Conservation (phyloP, 2,329 filamentous ascomycete genomes). For the Fonsecaea nubica region DNA sequence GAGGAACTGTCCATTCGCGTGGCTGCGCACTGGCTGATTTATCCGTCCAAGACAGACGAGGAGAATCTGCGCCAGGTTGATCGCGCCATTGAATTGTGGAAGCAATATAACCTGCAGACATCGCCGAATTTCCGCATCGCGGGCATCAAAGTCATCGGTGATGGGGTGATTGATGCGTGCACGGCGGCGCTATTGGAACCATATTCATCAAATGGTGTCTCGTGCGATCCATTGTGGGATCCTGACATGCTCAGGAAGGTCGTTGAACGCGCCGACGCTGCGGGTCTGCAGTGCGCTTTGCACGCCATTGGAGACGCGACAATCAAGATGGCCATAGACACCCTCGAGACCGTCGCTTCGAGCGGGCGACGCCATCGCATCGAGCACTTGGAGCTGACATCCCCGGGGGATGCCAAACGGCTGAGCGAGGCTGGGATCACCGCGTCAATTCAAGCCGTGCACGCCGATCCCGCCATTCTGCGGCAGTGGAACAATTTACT, state of each 20-base stretch:
- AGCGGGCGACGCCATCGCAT: slow-evolving; percentile 56
- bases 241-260: slow-evolving; percentile 51
- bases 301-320: slow-evolving; percentile 61
- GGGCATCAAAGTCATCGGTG: slow-evolving; percentile 59
- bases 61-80: slow-evolving; percentile 53
- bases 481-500: slow-evolving; percentile 57
- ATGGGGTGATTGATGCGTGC: slow-evolving; percentile 60
- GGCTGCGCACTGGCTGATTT: slow-evolving; percentile 58
- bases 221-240: slow-evolving; percentile 57
- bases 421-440: slow-evolving; percentile 56
- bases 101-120: slow-evolving; percentile 48
- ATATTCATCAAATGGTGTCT: slow-evolving; percentile 51
- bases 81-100: slow-evolving; percentile 52
- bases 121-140: slow-evolving; percentile 54
- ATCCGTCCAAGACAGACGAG: slow-evolving; percentile 49
- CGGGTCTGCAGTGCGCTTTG: slow-evolving; percentile 57
- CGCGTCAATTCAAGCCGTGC: slow-evolving; percentile 49
- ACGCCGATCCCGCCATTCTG: slow-evolving; percentile 54
- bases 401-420: slow-evolving; percentile 55
- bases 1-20: slow-evolving; percentile 52
- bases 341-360: slow-evolving; percentile 49
- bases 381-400: slow-evolving; percentile 59
- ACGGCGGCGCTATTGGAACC: slow-evolving; percentile 57
- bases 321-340: slow-evolving; percentile 55
- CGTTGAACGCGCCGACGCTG: slow-evolving; percentile 52